A percentile compares a stretch with the other conserved stretches of the same genome.
Evolutionary conservation across 2,329 filamentous ascomycete genomes (phyloP).

Genomic region (Aspergillus sergii): DNA sequence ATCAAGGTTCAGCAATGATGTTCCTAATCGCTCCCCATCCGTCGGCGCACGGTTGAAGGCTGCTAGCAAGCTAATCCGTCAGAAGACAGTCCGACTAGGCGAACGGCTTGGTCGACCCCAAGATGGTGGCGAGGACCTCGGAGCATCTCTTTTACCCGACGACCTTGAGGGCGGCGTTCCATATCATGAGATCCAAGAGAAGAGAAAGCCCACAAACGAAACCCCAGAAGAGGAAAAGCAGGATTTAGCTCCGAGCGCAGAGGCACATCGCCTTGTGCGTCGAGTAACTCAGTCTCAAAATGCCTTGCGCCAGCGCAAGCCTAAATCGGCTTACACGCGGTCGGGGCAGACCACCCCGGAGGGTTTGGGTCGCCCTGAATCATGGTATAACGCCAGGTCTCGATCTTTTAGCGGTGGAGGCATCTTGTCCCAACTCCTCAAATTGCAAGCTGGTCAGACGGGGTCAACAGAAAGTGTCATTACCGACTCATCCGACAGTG

Average conservation of each 20-base stretch:
- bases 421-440: constrained; percentile 71
- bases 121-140: constrained; percentile 35
- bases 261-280: constrained; percentile 43
- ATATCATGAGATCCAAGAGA: constrained; percentile 25
- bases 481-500: constrained; percentile 36
- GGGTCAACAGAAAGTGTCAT: constrained; percentile 30
- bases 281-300: constrained; percentile 34
- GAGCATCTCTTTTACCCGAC: constrained; percentile 32
- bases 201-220: constrained; percentile 22
- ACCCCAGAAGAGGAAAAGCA: constrained; percentile 22
- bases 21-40: constrained; percentile 20
- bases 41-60: constrained; percentile 29
- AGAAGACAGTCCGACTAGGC: constrained; percentile 31
- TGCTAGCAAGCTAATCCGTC: constrained; percentile 32
- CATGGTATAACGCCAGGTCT: constrained; percentile 26
- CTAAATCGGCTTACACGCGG: constrained; percentile 36
- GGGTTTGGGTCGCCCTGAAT: constrained; percentile 24
- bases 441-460: constrained; percentile 62
- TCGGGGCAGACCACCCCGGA: constrained; percentile 37
- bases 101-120: constrained; percentile 35
- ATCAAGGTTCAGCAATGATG: constrained; percentile 6
- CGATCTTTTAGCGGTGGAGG: constrained; percentile 49
- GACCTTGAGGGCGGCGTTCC: constrained; percentile 31
- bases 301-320: constrained; percentile 28
- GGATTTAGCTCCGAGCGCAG: constrained; percentile 32